Conservation (phyloP, 2,329 filamentous ascomycete species). For the Colletotrichum graminicola region DNA sequence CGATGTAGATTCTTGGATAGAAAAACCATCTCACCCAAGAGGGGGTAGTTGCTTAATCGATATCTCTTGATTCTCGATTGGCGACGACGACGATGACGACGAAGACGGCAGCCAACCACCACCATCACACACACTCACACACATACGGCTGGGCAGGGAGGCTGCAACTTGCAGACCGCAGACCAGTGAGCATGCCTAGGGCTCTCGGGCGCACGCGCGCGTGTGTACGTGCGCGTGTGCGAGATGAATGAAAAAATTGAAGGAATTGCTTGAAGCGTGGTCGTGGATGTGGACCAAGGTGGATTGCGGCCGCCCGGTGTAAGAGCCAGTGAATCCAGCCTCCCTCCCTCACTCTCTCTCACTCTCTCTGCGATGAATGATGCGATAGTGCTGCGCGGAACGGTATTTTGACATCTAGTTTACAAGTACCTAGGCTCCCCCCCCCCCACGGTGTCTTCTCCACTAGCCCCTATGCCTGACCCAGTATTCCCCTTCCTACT, state of each 20-base stretch:
- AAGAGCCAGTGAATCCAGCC: neutral
- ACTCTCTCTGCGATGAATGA: slow-evolving; percentile 3
- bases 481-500: neutral
- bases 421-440: neutral
- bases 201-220: slow-evolving; percentile 6
- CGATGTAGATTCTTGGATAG: neutral
- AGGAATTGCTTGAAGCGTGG: neutral
- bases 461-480: slow-evolving; percentile 11
- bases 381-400: neutral
- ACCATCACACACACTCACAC: too few relatives aligned
- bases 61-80: neutral
- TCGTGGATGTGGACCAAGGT: neutral
- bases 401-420: slow-evolving; percentile 10
- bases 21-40: neutral
- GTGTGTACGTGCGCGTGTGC: neutral
- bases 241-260: neutral
- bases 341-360: too few relatives aligned
- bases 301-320: neutral
- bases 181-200: neutral
- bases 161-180: neutral
- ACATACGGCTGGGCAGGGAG: neutral
- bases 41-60: neutral
- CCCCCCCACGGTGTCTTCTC: neutral
- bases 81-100: neutral
- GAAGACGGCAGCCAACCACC: too few relatives aligned